These are phyloP conservation scores for Camellia granthamiana DNA, from an alignment of 148 eudicot genomes.

Conservation along the genomic window DNA sequence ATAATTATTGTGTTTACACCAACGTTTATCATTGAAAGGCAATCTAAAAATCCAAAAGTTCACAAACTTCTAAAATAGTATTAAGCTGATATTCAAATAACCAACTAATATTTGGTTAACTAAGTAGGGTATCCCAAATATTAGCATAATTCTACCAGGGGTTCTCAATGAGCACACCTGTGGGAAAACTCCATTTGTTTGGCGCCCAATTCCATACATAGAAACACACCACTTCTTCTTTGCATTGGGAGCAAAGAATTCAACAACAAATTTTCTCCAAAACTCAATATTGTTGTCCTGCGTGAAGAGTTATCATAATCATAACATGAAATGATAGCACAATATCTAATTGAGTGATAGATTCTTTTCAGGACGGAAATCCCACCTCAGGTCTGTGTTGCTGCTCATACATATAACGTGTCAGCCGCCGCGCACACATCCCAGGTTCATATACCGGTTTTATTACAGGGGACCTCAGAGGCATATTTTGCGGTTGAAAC, in stretches of 20 bases:
- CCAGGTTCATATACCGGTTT: conserved; percentile 87
- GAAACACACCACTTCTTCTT: conserved; percentile 99
- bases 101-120: neutral
- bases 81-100: no score
- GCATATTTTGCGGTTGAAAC: conserved; percentile 65
- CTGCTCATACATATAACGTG: conserved; percentile 95
- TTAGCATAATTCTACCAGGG: neutral
- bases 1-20: neutral
- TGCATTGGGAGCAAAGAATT: conserved; percentile 89
- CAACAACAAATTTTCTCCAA: conserved; percentile 89
- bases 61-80: no score
- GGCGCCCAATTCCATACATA: conserved; percentile 95
- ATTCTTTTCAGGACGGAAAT: conserved; percentile 6
- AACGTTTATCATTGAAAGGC: neutral
- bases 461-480: conserved; percentile 69
- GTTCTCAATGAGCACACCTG: conserved; percentile 49
- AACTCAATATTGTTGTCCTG: conserved; percentile 94
- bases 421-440: conserved; percentile 87
- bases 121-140: neutral
- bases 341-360: neutral
- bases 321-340: neutral
- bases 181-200: conserved; percentile 88
- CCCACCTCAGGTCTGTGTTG: conserved; percentile 92
- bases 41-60: neutral
- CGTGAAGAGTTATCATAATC: conserved; percentile 11